Percentiles rank a stretch among this genome's conserved stretches.
Evolutionary conservation across 2,329 filamentous ascomycete species (phyloP).

Genomic region (Cryphonectria carpinicola): DNA sequence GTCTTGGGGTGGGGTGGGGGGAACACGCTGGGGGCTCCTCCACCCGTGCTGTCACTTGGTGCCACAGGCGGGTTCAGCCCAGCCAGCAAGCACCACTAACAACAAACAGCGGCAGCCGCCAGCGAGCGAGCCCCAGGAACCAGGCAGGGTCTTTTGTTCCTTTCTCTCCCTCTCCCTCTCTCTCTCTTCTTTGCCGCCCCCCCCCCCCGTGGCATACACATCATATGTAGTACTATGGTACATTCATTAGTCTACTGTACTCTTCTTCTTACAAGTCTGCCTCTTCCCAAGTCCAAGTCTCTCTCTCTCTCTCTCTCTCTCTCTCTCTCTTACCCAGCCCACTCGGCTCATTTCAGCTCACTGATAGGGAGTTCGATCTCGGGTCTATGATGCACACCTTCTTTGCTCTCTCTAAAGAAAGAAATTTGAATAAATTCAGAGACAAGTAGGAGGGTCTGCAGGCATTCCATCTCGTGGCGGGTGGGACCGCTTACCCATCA

Average conservation of each 20-base stretch:
- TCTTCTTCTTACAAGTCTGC: background rate
- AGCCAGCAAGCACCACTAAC: background rate
- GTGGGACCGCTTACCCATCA: background rate
- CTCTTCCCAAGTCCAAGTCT: background rate
- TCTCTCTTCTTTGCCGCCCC: too few relatives aligned
- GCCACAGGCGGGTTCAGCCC: constrained; percentile 1
- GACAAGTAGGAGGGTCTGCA: background rate
- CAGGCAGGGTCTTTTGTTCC: background rate
- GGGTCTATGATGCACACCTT: background rate
- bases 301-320: too few relatives aligned
- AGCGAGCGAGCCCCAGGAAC: background rate
- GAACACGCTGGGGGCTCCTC: background rate
- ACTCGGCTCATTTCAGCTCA: background rate
- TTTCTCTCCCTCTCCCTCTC: too few relatives aligned
- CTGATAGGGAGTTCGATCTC: background rate
- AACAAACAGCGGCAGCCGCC: background rate
- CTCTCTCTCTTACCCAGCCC: background rate
- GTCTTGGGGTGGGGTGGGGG: background rate
- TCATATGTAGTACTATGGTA: too few relatives aligned
- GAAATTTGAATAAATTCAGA: background rate
- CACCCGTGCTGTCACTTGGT: background rate
- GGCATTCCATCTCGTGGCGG: background rate
- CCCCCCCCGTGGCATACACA: too few relatives aligned
- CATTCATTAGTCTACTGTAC: background rate
- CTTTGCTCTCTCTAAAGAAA: background rate